These are phyloP conservation scores for Epichloe uncinata DNA, from an alignment of 2,329 filamentous ascomycete genomes.

Conservation along the genomic window DNA sequence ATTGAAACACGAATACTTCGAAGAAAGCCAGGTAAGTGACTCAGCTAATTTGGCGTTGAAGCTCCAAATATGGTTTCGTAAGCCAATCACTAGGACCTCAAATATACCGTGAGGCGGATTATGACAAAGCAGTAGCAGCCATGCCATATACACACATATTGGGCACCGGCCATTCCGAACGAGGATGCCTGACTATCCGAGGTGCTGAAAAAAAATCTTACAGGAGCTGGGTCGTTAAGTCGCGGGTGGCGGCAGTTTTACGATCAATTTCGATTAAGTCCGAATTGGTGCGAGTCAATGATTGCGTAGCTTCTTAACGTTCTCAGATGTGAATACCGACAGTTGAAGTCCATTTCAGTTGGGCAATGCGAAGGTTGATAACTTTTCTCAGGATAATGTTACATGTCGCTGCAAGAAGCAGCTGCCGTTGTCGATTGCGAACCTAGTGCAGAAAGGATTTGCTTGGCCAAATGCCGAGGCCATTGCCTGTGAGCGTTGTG, in stretches of 20 bases:
- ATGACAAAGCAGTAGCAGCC: not conserved
- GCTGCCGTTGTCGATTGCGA: conserved; percentile 19
- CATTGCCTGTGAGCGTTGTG: conserved; percentile 22
- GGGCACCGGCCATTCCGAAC: not conserved
- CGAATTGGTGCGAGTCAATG: conserved; percentile 5
- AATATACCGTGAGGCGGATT: not conserved
- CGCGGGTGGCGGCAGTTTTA: conserved; percentile 19
- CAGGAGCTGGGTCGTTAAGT: conserved; percentile 16
- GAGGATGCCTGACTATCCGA: not conserved
- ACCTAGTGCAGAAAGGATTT: conserved; percentile 19
- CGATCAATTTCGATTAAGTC: conserved; percentile 17
- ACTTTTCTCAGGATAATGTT: conserved; percentile 13
- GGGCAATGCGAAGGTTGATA: conserved; percentile 14
- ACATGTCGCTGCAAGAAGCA: conserved; percentile 18
- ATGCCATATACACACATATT: not conserved
- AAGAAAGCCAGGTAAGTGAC: conserved; percentile 3
- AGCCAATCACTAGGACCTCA: not conserved
- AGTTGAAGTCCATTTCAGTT: conserved; percentile 15
- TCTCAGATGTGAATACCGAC: conserved; percentile 12
- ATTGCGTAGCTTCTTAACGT: conserved; percentile 4
- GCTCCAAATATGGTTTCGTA: not conserved
- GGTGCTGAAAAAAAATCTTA: conserved; percentile 17
- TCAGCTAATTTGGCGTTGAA: not conserved
- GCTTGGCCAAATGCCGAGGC: conserved; percentile 20
- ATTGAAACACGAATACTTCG: not conserved